A percentile compares a stretch with the other conserved stretches of the same genome.
phyloP scores from a whole-genome alignment of 2,329 filamentous ascomycete species.

The Verticillium nubilum region DNA sequence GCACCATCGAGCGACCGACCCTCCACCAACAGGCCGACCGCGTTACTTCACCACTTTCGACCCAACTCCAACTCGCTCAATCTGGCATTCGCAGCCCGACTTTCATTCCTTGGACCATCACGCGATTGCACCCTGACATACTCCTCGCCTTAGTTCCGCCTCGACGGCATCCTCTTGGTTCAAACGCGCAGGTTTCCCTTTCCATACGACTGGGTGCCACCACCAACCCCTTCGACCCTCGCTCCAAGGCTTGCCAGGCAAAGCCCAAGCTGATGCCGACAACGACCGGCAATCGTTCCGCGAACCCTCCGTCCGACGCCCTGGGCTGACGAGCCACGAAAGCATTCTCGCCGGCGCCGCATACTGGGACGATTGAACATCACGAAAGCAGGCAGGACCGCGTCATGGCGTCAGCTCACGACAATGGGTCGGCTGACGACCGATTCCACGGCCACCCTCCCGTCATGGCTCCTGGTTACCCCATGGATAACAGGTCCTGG shows the following conservation, averaged over 20 bases:
- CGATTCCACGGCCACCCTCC: conserved; percentile 23
- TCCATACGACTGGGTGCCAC: not conserved
- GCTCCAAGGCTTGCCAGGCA: not conserved
- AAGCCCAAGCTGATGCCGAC: conserved; percentile 13
- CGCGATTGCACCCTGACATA: not conserved
- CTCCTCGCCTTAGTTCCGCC: not conserved
- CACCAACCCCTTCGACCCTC: not conserved
- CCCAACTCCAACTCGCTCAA: not conserved
- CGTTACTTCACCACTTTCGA: not conserved
- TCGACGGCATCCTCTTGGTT: not conserved
- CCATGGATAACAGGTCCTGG: conserved; percentile 25
- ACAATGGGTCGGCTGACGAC: conserved; percentile 33
- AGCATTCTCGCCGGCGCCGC: conserved; percentile 3
- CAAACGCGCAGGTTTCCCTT: not conserved
- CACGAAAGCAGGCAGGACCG: not conserved
- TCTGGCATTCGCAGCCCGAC: not conserved
- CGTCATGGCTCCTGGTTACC: conserved; percentile 23
- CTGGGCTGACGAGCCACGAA: conserved; percentile 12
- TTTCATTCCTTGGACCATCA: not conserved
- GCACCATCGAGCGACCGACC: not conserved
- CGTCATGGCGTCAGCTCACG: conserved; percentile 41
- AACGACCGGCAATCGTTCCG: conserved; percentile 5
- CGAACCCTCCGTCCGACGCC: conserved; percentile 10
- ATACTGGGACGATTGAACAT: conserved; percentile 10
- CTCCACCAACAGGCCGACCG: not conserved